Evolutionary conservation across 2,329 filamentous ascomycete genomes (phyloP), one percentile per base, ranked within the genome.

Genomic region (Xylariaceae sp.): DNA sequence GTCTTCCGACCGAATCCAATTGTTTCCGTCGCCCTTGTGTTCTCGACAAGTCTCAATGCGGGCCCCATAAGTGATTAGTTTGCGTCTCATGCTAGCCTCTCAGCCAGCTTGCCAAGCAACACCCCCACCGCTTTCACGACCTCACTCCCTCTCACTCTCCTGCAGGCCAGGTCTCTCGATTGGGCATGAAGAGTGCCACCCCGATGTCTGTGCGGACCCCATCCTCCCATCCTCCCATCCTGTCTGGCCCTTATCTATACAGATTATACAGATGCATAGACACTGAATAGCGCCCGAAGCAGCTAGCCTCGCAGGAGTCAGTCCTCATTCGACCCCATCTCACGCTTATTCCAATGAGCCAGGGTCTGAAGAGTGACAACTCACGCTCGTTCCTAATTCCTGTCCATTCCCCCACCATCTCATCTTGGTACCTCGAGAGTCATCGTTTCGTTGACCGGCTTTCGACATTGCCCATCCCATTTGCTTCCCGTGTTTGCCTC

Each of bases 141-240:
- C 61, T 62, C 59, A 62, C 62, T 19, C 57, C 51, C 61, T 62
- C 60, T 63, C 50, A 60, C 55, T 57, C 55, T 55, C 59, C 50
- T 64, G 64, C 65, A 65, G 62, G 47, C 55, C 51, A 55, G 57
- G 56, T 51, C 42, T 56, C 6, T 57, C 68, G 63, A 71, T 72
- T 71, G 69, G 70, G 68, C 68, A 67, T 57, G 54, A 65, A 59
- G 65, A 57, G 64, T 63, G 63, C 64, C 64, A 62, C 65, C 62
- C 63, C 64, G 59, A 59, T 62, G 59, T 61, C 56, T 61, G 63
- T 60, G 60, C 59, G 58, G 50, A 55, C 34, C 52, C 49, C 19
- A 19, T 19, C 19, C 19, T 19, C 19, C 40, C 45, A 34, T 55
- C 37, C 31, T 35, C 31, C 35, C 45, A 45, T 50, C 50, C 47